Evolutionary conservation across 148 eudicot species (phyloP), one percentile per base, ranked within the genome.

Genomic region (Cornus kousa): DNA sequence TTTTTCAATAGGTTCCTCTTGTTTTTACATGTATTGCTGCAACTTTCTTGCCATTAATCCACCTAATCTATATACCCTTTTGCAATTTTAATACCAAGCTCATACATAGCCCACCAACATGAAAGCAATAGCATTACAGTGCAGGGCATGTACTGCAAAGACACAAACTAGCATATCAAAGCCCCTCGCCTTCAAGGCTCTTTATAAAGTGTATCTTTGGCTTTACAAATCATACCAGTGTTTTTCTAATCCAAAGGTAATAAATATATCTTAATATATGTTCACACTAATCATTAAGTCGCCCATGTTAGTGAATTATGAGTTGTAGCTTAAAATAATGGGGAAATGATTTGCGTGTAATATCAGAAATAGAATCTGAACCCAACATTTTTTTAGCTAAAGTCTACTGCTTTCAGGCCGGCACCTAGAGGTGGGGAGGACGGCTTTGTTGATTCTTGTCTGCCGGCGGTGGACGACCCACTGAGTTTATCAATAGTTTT

Each of bases 301-400:
- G 62, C 68, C 76, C 87, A 79, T 82, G 82, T 85, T 85, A 82
- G 80, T 79, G 71, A 85, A 82, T 82, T 71, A 85, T 82, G 79
- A 73, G 70, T 24, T 76, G 39, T 57, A 66, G 76, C 66, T 67
- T 64, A 59, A 22, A 53, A 24, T 76, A 71, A 76, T 22, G 48
- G 7, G 7, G 6, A 43, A 43, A 43, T 43, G 48, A 43, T 43
- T 43, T 6, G 48, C 4, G 48, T 2, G 9, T 43, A 43, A 6
- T 43, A 43, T 43, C 48, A 43, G 48, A 43, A 43, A 43, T 24
- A 77, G 76, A 72, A 77, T 68, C 68, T 73, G 79, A 69, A 78
- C 48, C 60, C 53, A 17, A 53, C 77, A 43, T 67, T 77, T 6
- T 6, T 78, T 75, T 59, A 72, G 67, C 66, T 73, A 82, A 80